phyloP scores from a whole-genome alignment of 371 early-diverging fungal genomes.

The Rhizopus arrhizus region DNA sequence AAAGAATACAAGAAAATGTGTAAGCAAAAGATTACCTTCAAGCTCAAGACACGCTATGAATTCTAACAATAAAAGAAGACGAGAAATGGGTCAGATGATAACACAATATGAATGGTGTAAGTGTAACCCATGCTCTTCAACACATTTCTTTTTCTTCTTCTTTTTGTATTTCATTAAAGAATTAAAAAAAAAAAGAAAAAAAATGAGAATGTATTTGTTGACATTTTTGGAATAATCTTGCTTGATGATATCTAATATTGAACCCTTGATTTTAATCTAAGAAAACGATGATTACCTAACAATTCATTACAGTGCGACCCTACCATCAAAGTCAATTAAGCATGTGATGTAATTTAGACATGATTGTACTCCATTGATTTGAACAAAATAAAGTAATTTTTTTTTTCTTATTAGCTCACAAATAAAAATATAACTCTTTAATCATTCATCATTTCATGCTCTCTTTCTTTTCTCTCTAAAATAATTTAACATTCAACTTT shows the following conservation, averaged over 20 bases:
- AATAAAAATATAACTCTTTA: background rate
- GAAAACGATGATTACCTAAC: no score
- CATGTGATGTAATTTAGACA: conserved; percentile 26
- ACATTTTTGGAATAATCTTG: background rate
- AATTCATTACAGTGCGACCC: background rate
- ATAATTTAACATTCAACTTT: background rate
- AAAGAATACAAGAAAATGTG: background rate
- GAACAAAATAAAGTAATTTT: background rate
- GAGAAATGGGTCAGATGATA: background rate
- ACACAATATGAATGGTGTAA: background rate
- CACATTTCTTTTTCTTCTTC: background rate
- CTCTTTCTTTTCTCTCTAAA: conserved; percentile 2
- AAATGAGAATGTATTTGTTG: no score
- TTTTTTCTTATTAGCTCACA: background rate
- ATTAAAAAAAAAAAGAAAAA: no score
- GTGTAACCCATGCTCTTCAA: background rate
- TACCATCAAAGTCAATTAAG: conserved; percentile 33
- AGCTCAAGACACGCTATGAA: no score
- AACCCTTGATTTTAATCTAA: background rate
- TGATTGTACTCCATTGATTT: conserved; percentile 8
- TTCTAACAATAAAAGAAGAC: conserved; percentile 2
- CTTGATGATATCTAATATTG: background rate
- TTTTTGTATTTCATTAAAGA: no score
- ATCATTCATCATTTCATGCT: background rate
- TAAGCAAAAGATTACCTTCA: no score